Evolutionary conservation across 1,139 yeast species (phyloP).

Genomic region (Suhomyces terraborum): DNA sequence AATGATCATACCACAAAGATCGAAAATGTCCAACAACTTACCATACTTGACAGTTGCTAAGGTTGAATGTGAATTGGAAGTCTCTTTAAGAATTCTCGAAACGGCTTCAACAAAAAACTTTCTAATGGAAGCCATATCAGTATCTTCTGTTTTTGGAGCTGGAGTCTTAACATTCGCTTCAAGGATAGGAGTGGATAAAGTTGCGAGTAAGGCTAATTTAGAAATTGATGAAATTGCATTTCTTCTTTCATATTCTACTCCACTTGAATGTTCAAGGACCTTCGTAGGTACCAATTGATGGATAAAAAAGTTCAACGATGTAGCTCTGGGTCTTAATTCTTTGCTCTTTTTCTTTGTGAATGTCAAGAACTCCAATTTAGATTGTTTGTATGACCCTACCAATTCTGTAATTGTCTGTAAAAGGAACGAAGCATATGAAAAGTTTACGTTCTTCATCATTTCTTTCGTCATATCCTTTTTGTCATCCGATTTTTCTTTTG

Average conservation of each 20-base stretch:
- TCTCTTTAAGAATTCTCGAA: constrained; percentile 62
- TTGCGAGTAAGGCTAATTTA: constrained; percentile 56
- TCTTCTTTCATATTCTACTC: constrained; percentile 35
- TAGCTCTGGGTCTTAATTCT: constrained; percentile 59
- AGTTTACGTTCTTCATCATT: constrained; percentile 46
- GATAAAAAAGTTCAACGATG: constrained; percentile 74
- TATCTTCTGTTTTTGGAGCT: constrained; percentile 54
- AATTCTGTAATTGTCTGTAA: constrained; percentile 71
- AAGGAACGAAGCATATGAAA: constrained; percentile 67
- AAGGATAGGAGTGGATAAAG: constrained; percentile 49
- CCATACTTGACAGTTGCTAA: constrained; percentile 47
- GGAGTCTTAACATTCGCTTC: constrained; percentile 20
- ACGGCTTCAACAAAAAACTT: constrained; percentile 72
- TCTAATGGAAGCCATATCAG: constrained; percentile 71
- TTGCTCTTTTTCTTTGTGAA: constrained; percentile 58
- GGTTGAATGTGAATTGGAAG: constrained; percentile 27
- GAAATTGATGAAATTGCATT: constrained; percentile 53
- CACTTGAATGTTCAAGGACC: constrained; percentile 36
- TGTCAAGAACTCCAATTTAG: constrained; percentile 80
- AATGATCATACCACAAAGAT: constrained; percentile 48
- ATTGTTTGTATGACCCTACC: constrained; percentile 73
- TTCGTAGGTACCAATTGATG: constrained; percentile 72
- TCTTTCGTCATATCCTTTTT: constrained; percentile 24
- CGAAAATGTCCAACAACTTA: constrained; percentile 59
- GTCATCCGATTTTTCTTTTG: constrained; percentile 20